Conservation (phyloP, 1,139 yeast genomes). For the Debaryomycetaceae sp. region DNA sequence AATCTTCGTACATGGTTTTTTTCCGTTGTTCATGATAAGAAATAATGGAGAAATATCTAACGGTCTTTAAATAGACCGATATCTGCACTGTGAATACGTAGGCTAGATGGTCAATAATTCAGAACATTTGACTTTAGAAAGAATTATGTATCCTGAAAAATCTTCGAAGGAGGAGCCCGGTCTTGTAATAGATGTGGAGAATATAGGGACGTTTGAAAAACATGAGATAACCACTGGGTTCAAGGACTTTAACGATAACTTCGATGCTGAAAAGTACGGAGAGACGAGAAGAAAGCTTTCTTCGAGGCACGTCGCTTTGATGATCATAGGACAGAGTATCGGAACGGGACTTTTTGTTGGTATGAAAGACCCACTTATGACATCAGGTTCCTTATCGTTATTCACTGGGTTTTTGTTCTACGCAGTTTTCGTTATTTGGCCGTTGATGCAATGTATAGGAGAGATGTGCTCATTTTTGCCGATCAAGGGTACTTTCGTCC, state of each 20-base stretch:
- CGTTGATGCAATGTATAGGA: slow-evolving; percentile 39
- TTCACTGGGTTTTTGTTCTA: slow-evolving; percentile 33
- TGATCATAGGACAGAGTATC: slow-evolving; percentile 51
- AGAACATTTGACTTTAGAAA: too few species aligned
- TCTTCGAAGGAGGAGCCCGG: slow-evolving; percentile 6
- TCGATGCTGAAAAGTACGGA: slow-evolving; percentile 33
- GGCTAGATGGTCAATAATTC: too few species aligned
- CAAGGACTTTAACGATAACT: slow-evolving; percentile 29
- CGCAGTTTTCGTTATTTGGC: slow-evolving; percentile 32
- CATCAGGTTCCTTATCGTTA: slow-evolving; percentile 36
- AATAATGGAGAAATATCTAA: too few species aligned
- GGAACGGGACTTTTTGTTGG: slow-evolving; percentile 49
- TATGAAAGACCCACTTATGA: slow-evolving; percentile 29
- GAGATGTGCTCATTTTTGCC: slow-evolving; percentile 42
- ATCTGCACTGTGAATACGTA: too few species aligned
- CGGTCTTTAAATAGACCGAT: too few species aligned
- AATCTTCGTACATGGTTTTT: too few species aligned
- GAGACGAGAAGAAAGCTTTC: slow-evolving; percentile 35
- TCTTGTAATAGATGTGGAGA: slow-evolving; percentile 22
- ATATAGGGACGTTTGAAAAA: slow-evolving; percentile 15
- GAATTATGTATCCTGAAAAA: background rate
- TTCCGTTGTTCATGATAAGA: too few species aligned
- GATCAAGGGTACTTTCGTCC: slow-evolving; percentile 37
- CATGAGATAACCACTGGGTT: slow-evolving; percentile 17
- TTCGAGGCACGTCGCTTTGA: slow-evolving; percentile 45